Base-by-base conservation (phyloP, 75 land plant genomes). In the Pseudotsuga menziesii region DNA sequence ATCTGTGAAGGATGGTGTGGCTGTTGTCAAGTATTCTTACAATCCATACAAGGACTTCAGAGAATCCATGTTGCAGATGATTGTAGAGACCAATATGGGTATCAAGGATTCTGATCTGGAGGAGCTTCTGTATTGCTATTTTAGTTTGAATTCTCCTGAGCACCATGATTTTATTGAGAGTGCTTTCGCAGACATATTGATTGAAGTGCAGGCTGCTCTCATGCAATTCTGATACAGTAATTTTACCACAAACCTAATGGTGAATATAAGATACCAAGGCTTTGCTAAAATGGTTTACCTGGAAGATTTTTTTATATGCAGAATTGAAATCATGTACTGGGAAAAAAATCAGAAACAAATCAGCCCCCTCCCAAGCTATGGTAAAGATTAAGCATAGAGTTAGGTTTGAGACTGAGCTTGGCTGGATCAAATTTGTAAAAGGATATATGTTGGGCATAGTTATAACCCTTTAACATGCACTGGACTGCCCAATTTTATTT, bases 101-200 rank as follows among this genome's bases (percentile, higher is more conserved):
- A 20, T 67, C 52, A 17, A 20, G 11, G 39, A 39, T 67, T 35
- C 48, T 67, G 72, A 67, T 67, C 52, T 67, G 8, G 72, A 67
- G 48, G 48, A 67, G 48, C 80, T 81, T 8, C 70, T 81, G 22
- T 70, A 64, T 76, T 81, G 80, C 62, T 81, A 81, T 35, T 57
- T 81, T 13, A 58, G 78, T 32, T 52, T 81, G 32, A 81, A 81
- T 57, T 57, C 83, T 70, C 83, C 80, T 23, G 80, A 81, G 54
- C 83, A 32, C 52, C 80, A 81, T 56, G 81, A 78, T 22, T 35
- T 77, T 16, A 81, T 81, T 13, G 56, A 59, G 56, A 57, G 58
- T 19, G 78, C 56, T 16, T 81, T 81, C 56, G 44, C 48, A 36
- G 83, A 81, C 61, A 73, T 81, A 13, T 81, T 80, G 83, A 44